These are phyloP conservation scores for Cytospora piceicola DNA, from an alignment of 2,329 filamentous ascomycete genomes.

Conservation along the genomic window DNA sequence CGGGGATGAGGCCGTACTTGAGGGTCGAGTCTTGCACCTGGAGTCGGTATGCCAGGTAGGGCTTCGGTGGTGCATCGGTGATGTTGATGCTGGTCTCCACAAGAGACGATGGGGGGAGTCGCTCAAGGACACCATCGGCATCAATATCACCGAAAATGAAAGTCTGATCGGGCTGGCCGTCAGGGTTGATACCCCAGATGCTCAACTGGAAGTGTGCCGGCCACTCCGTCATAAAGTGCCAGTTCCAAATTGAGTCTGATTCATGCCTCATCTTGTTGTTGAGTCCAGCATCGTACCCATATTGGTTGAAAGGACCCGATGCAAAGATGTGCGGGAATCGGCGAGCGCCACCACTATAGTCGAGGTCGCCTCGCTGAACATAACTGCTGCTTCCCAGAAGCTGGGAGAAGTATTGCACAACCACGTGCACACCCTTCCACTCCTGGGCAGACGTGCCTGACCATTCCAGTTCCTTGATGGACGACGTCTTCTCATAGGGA, in stretches of 20 bases:
- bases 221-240: slow-evolving; percentile 65
- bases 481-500: slow-evolving; percentile 54
- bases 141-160: slow-evolving; percentile 64
- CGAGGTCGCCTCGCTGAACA: slow-evolving; percentile 61
- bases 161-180: slow-evolving; percentile 62
- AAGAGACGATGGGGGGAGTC: slow-evolving; percentile 61
- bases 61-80: slow-evolving; percentile 54
- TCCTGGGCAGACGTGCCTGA: slow-evolving; percentile 56
- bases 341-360: slow-evolving; percentile 44
- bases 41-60: slow-evolving; percentile 58
- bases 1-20: slow-evolving; percentile 55
- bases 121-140: slow-evolving; percentile 62
- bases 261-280: slow-evolving; percentile 53
- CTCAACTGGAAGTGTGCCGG: slow-evolving; percentile 63
- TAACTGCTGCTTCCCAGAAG: slow-evolving; percentile 63
- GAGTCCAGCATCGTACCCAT: slow-evolving; percentile 63
- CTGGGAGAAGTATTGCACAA: slow-evolving; percentile 64
- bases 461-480: slow-evolving; percentile 57
- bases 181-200: slow-evolving; percentile 66
- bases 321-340: slow-evolving; percentile 65
- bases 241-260: slow-evolving; percentile 56
- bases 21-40: slow-evolving; percentile 58
- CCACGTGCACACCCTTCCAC: slow-evolving; percentile 66
- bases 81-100: slow-evolving; percentile 60
- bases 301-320: slow-evolving; percentile 64